phyloP scores from a whole-genome alignment of 331 rosid species.

The Quercus lobata region DNA sequence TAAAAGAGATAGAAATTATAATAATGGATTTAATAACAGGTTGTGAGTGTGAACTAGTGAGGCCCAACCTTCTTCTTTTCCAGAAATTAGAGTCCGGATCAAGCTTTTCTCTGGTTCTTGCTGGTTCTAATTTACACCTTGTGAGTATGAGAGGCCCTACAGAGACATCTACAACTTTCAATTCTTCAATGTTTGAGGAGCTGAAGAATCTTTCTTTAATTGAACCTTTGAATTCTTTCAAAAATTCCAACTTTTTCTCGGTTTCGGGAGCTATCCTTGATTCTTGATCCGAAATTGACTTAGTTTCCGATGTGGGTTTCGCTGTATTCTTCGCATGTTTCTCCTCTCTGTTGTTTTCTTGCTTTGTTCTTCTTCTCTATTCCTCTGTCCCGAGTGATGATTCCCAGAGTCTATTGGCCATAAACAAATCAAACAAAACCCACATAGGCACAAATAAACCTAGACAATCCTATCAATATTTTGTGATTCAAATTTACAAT shows the following conservation, averaged over 20 bases:
- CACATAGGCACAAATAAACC: too few species aligned
- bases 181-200: constrained; percentile 27
- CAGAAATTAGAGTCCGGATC: constrained; percentile 43
- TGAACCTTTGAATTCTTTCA: constrained; percentile 33
- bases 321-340: neutral
- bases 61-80: constrained; percentile 45
- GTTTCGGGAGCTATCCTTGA: constrained; percentile 8
- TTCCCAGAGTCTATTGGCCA: constrained; percentile 61
- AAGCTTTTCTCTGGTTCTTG: constrained; percentile 41
- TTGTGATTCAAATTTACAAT: too few species aligned
- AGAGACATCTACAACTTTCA: neutral
- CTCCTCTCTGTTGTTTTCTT: neutral
- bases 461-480: too few species aligned
- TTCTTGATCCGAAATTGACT: constrained; percentile 30
- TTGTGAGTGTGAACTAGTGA: constrained; percentile 32
- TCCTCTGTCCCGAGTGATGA: constrained; percentile 41
- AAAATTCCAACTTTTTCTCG: constrained; percentile 21
- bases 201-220: constrained; percentile 20
- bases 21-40: constrained; percentile 35
- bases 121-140: constrained; percentile 85
- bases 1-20: neutral
- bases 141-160: constrained; percentile 50
- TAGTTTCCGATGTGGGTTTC: neutral
- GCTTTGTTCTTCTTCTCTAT: constrained; percentile 22
- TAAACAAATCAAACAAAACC: constrained; percentile 18